Evolutionary conservation across 805 yeast species (phyloP), one percentile per base, ranked within the genome.

Genomic region (Kockiozyma suomiensis): DNA sequence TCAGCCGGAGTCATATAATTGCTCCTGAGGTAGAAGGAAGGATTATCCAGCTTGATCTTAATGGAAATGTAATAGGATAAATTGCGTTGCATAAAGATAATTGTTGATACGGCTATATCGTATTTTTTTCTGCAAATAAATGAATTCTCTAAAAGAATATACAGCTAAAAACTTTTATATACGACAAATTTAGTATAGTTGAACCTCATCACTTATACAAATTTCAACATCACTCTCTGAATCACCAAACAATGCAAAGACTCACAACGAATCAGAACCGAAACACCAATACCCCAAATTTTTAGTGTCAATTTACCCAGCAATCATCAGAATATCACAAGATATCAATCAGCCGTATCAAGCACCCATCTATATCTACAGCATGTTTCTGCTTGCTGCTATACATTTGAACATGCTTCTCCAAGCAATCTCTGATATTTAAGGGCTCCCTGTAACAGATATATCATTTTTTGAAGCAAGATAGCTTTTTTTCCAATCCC

Each of bases 401-500:
- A 42, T 17, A 26, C 12, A 8, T 51, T 13, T 51, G 32, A 6
- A 41, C 13, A 13, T 23, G 32, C 13, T 21, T 33, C 2, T 30
- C 23, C 41, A 13, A 7, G n/a, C n/a, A n/a, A 38, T 4, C 17
- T 15, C 10, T 40, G 26, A 21, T 7, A 40, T 28, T 47, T 30
- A 6, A 35, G 15, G 33, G 10, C 37, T 42, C 6, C 49, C 21
- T 1, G 23, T 50, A 10, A 19, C 42, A 4, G 17, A 42, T 10
- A 25, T 28, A 38, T 21, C 12, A 13, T 33, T 12, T 19, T 41
- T 38, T 10, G 26, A 19, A 4, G 28, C 19, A 3, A 61, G 25
- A 25, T 61, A 61, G 8, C 32, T 25, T 19, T 35, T 38, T 62
- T 74, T 87, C 94, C 94, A 87, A 45, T 74, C 75, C 82, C 85